Base-by-base conservation (phyloP, 805 yeast genomes). In the Grigorovia yakushimaensis region DNA sequence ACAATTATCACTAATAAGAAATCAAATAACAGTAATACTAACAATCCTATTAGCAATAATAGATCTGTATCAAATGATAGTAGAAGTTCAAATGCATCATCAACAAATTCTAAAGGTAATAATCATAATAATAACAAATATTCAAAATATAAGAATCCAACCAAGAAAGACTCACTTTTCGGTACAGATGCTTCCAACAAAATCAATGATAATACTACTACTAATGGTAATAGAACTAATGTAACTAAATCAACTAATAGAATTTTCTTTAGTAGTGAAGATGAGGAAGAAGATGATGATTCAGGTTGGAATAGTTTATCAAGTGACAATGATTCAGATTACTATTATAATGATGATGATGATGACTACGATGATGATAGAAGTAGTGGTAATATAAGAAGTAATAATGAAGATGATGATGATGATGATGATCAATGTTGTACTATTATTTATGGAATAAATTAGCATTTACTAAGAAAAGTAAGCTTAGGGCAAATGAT, bases 181-280 rank as follows among this genome's bases (percentile, higher is more conserved):
- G 23, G 23, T 18, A 42, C 48, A 8, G 20, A 40, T 18, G 17
- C 45, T 15, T 35, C 39, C 13, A 35, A 42, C 22, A 20, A 35
- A 7, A 42, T 36, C 22, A 44, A 48, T 17, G 24, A 22, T n/a
- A 46, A 44, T 37, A 42, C 43, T 13, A 49, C 47, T 15, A 45
- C 17, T 23, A 45, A 43, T 33, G 39, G 39, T 3, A 51, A 46
- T 20, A 44, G 33, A 27, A 39, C 13, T 39, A 41, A 9, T 39
- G 39, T 17, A 47, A 47, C 52, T 19, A 54, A 58, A 20, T 43
- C 18, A 47, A 45, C 52, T 21, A 55, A 57, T 21, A 56, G 54
- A 23, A 50, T 61, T 23, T 63, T 61, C 39, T 57, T 63, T 43
- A 61, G 66, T 39, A 60, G 66, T 41, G 69, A 64, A 21, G 69